These are phyloP conservation scores for Moesziomyces aphidis DNA, from an alignment of 1,284 basidiomycete species.

Conservation along the genomic window DNA sequence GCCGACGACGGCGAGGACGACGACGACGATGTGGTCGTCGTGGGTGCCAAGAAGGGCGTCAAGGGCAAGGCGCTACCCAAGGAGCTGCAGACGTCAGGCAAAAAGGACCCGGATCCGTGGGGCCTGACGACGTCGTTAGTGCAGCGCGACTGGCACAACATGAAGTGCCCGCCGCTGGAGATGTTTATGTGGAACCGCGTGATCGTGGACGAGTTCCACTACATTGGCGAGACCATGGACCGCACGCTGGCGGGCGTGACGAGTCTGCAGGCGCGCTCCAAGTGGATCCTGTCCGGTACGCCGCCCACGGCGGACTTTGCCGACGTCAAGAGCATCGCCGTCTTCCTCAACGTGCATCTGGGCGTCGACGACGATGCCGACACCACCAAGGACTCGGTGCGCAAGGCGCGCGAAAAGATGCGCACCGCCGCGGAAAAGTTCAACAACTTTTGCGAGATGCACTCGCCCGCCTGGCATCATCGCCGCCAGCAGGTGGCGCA, in stretches of 20 bases:
- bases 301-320: slow-evolving; percentile 92
- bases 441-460: slow-evolving; percentile 95
- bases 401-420: slow-evolving; percentile 81
- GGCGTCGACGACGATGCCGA: slow-evolving; percentile 82
- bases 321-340: slow-evolving; percentile 78
- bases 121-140: slow-evolving; percentile 76
- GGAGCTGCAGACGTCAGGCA: slow-evolving; percentile 35
- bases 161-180: slow-evolving; percentile 85
- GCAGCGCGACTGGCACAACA: slow-evolving; percentile 79
- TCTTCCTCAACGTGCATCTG: slow-evolving; percentile 60
- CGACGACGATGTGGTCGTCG: slow-evolving; percentile 65
- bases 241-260: slow-evolving; percentile 83
- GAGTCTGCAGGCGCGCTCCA: slow-evolving; percentile 79
- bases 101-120: slow-evolving; percentile 71
- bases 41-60: slow-evolving; percentile 55
- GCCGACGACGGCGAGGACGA: slow-evolving; percentile 71
- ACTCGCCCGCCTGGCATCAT: slow-evolving; percentile 89
- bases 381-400: slow-evolving; percentile 71
- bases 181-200: slow-evolving; percentile 82
- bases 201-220: slow-evolving; percentile 95
- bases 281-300: slow-evolving; percentile 96
- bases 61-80: slow-evolving; percentile 64
- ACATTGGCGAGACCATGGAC: slow-evolving; percentile 76
- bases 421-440: slow-evolving; percentile 91
- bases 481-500: slow-evolving; percentile 87